Base-by-base conservation (phyloP, 306 rosid genomes). In the Luffa aegyptiaca region DNA sequence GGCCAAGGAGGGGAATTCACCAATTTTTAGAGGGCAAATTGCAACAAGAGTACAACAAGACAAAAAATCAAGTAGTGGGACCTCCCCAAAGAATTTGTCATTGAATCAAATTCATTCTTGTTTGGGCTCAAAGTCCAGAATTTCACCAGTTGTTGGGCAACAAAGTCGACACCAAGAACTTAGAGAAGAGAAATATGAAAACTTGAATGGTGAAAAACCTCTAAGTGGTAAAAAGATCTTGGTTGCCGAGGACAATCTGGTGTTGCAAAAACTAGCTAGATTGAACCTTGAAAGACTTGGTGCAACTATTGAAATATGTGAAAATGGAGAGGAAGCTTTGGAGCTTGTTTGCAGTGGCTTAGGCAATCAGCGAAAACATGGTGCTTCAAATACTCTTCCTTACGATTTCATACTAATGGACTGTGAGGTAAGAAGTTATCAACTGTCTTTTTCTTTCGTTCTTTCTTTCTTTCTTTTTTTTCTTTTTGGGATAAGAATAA, bases 391-490 rank as follows among this genome's bases (percentile, higher is more conserved):
- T 35, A 35, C 45, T 68, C 84, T 80, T 79, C 93, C 97, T 58
- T 92, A 84, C 31, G 92, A 92, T 79, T 92, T 86, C 82, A 87
- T 92, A 76, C 74, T 95, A 48, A 92, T 95, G 97, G 98, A 91
- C 44, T 90, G 93, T 53, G 88, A 89, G 96, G 97, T 91, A 81
- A 83, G 36, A 57, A 75, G 3, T 13, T 41, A 59, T 37, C 36
- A 8, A 10, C 37, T 21, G 26, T 59, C 37, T 59, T 14, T 26
- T 26, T 26, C 31, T 26, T 26, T 1, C 31, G 0, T 26, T 26
- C 31, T 26, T 26, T 26, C 31, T 26, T 26, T 1, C 31, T 26
- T 26, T 26, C 31, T 26, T 26, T 26, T 13, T 26, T 51, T 51
- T 56, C 5, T 39, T 39, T 39, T 39, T 39, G 4, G 16, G 16